phyloP scores from a whole-genome alignment of 345 rosid genomes.

The Luvunga scandens region DNA sequence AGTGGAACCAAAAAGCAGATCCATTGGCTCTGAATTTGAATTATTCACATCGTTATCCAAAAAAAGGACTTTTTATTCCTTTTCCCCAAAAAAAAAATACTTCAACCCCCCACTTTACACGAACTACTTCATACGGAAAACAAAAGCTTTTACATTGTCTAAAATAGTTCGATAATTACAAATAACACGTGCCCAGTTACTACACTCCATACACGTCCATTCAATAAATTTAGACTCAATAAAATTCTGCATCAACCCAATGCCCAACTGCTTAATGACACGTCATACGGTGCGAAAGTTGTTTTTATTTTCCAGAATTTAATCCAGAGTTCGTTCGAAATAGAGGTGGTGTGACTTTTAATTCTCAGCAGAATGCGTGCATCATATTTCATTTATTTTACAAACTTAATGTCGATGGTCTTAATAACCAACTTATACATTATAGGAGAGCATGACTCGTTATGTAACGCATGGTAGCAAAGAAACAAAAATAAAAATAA shows the following conservation, averaged over 20 bases:
- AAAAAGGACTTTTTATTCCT: neutral
- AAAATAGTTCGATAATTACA: neutral
- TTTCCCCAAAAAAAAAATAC: neutral
- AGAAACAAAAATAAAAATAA: neutral
- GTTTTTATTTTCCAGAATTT: neutral
- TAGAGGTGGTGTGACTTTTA: neutral
- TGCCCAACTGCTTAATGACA: neutral
- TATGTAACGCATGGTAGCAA: neutral
- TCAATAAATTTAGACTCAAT: neutral
- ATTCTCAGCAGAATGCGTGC: neutral
- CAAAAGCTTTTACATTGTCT: neutral
- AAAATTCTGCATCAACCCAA: neutral
- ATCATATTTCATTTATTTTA: neutral
- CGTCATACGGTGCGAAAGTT: neutral
- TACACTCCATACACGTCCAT: neutral
- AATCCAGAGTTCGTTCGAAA: neutral
- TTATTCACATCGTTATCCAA: neutral
- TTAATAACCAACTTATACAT: neutral
- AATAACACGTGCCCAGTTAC: neutral
- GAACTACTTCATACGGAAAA: constrained; percentile 11
- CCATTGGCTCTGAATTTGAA: neutral
- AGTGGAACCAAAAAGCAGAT: neutral
- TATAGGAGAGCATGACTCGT: neutral
- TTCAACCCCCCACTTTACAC: neutral
- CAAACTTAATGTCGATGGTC: neutral